Conservation (phyloP, 192 early-diverging fungal species). For the Backusella sp. region DNA sequence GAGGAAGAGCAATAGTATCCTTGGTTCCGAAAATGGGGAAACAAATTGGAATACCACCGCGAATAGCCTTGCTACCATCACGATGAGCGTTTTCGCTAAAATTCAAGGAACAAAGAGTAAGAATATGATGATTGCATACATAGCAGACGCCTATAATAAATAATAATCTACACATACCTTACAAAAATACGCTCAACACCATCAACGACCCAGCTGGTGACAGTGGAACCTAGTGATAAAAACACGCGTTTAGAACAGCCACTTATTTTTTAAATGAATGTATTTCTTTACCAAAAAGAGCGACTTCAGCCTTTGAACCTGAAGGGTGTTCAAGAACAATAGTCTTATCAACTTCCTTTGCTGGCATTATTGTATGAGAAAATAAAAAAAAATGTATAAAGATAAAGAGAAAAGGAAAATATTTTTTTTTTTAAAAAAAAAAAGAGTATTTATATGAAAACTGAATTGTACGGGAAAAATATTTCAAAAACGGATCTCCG, state of each 20-base stretch:
- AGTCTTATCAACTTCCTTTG: slow-evolving; percentile 13
- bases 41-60: slow-evolving; percentile 79
- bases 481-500: not conserved
- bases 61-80: slow-evolving; percentile 91
- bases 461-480: not conserved
- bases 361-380: slow-evolving; percentile 26
- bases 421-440: not conserved
- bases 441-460: not conserved
- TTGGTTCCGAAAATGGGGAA: slow-evolving; percentile 81
- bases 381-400: not conserved
- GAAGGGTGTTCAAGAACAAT: slow-evolving; percentile 26
- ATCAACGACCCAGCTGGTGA: slow-evolving; percentile 83
- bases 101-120: not conserved
- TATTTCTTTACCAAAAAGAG: slow-evolving; percentile 22
- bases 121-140: not conserved
- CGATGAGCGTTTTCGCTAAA: slow-evolving; percentile 72
- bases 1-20: slow-evolving; percentile 56
- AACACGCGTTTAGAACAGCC: not conserved
- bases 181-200: slow-evolving; percentile 85
- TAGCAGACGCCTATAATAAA: not conserved
- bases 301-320: slow-evolving; percentile 24
- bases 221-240: slow-evolving; percentile 70
- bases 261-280: not conserved
- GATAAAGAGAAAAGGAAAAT: slow-evolving; percentile 7
- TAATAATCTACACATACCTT: slow-evolving; percentile 40